Percentiles rank a stretch among this genome's conserved stretches.
Conservation (phyloP, 176 grass and related monocot genomes). For the Lolium multiflorum region DNA sequence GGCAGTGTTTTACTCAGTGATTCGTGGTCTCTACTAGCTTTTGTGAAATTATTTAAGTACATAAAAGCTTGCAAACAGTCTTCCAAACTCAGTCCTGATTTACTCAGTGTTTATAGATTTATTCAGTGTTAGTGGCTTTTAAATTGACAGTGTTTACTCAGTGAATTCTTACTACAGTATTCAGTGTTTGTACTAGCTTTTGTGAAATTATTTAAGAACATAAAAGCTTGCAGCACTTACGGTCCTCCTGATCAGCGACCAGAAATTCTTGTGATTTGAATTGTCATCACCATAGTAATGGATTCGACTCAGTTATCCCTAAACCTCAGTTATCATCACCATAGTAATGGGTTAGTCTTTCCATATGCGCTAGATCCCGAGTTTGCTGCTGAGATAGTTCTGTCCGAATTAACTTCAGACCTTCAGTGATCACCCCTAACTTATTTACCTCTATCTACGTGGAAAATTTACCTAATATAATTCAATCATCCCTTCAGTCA, state of each 20-base stretch:
- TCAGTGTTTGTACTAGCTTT: not conserved
- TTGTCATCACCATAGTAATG: slow-evolving; percentile 15
- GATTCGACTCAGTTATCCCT: not conserved
- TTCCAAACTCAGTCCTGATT: not conserved
- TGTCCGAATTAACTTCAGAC: not conserved
- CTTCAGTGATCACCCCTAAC: not conserved
- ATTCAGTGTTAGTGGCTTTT: not conserved
- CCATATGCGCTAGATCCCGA: not conserved
- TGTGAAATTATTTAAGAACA: slow-evolving; percentile 1
- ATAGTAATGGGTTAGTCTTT: not conserved
- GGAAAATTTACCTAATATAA: not conserved
- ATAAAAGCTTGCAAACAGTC: not conserved
- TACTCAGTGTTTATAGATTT: no score
- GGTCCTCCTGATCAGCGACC: not conserved
- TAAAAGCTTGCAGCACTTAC: not conserved
- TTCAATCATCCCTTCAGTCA: no score
- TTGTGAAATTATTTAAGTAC: slow-evolving; percentile 3
- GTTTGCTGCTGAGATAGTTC: not conserved
- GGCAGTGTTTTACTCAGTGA: not conserved
- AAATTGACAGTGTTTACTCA: not conserved
- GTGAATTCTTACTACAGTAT: no score
- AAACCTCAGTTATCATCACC: not conserved
- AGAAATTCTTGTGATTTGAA: slow-evolving; percentile 4
- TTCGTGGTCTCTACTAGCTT: not conserved
- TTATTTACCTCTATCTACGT: not conserved